Evolutionary conservation across 225 moss, liverwort and hornwort genomes (phyloP), one percentile per base, ranked within the genome.

Genomic region (Pleurozium schreberi): DNA sequence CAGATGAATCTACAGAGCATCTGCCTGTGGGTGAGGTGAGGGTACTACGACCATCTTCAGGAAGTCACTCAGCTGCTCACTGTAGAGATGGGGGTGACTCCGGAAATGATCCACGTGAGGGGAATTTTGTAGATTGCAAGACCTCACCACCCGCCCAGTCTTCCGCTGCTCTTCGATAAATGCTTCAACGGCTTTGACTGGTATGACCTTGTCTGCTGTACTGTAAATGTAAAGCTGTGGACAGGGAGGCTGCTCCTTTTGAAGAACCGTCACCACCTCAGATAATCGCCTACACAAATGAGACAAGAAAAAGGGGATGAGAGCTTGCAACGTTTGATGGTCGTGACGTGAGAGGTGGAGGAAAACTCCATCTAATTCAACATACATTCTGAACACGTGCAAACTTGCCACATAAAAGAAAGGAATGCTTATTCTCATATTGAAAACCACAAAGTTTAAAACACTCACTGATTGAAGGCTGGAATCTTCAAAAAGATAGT

Each of bases 61-160:
- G 88, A 98, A 98, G n/a, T 74, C 93, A 85, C 89, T 95, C 33
- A 97, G 92, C 81, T 98, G 95, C 67, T 95, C 95, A 87, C 95
- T 92, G 58, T 97, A 98, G 28, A 95, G 92, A 52, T 95, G 95
- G 33, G 97, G 98, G 75, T 96, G 92, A 71, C 91, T 98, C 74
- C 96, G 94, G 90, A 97, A 98, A 90, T 98, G 98, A 87, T 98
- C 98, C 45, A 98, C 96, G 75, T 98, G 98, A 28, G 98, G 96
- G 66, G 98, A 98, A 7, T 93, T 95, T 67, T 96, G 95, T 49
- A 98, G 84, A 85, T 98, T 98, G 83, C 93, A 96, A 89, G 97
- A 91, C 87, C 92, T 94, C 89, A 98, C 98, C 62, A 93, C 89
- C 38, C 95, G 96, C n/a, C 98, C 98, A 64, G 92, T 88, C 85